Conservation (phyloP, 768 basidiomycete genomes). For the Boletus tomentosulus region DNA sequence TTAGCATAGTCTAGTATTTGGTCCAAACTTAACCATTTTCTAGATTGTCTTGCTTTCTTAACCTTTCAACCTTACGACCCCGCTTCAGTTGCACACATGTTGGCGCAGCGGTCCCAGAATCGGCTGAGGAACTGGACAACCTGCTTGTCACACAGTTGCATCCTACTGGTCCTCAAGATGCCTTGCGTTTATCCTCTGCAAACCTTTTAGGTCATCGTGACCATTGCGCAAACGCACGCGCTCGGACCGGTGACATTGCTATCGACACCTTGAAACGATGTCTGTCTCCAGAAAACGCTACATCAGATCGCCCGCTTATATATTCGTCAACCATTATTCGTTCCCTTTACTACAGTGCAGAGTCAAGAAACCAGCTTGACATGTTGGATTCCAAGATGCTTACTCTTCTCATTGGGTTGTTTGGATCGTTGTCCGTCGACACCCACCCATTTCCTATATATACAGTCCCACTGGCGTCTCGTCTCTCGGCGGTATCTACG, state of each 20-base stretch:
- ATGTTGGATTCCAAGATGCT: slow-evolving; percentile 36
- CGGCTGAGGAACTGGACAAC: neutral
- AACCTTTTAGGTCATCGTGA: neutral
- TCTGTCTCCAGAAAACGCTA: slow-evolving; percentile 12
- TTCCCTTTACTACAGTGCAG: slow-evolving; percentile 37
- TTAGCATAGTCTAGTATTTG: neutral
- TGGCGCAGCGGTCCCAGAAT: neutral
- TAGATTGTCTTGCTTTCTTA: slow-evolving; percentile 5
- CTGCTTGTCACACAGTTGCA: neutral
- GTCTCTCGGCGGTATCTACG: slow-evolving; percentile 18
- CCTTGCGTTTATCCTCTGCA: neutral
- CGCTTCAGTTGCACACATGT: neutral
- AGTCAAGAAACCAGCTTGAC: slow-evolving; percentile 32
- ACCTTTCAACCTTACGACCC: neutral
- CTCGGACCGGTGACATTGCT: slow-evolving; percentile 1
- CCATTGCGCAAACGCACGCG: neutral
- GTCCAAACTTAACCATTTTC: neutral
- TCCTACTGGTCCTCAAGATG: neutral
- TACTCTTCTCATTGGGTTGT: slow-evolving; percentile 42
- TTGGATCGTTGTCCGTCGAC: slow-evolving; percentile 47
- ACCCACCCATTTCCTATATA: slow-evolving; percentile 24
- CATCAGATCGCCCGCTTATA: slow-evolving; percentile 8
- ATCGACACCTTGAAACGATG: slow-evolving; percentile 12
- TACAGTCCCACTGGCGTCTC: slow-evolving; percentile 26
- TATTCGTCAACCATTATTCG: slow-evolving; percentile 33